phyloP scores from a whole-genome alignment of 352 stramenopile species.

The Globisporangium middletonii region DNA sequence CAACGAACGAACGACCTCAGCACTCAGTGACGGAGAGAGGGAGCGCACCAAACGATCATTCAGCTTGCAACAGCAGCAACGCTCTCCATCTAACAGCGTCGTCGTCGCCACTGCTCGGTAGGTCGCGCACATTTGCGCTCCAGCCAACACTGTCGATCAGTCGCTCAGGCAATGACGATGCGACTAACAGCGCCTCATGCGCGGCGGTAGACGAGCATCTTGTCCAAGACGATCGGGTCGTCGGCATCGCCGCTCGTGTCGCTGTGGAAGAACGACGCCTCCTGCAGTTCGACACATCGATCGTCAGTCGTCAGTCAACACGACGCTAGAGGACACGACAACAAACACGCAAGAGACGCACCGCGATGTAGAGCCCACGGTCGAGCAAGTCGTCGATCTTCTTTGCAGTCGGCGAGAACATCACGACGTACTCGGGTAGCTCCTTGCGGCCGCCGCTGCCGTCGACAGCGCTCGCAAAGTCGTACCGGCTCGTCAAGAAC shows the following conservation, averaged over 20 bases:
- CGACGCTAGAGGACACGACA: background rate
- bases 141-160: background rate
- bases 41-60: no score
- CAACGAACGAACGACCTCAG: background rate
- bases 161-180: background rate
- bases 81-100: no score
- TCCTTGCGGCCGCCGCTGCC: conserved; percentile 17
- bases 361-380: conserved; percentile 39
- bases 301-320: background rate
- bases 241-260: conserved; percentile 69
- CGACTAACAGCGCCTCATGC: conserved; percentile 8
- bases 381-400: conserved; percentile 46
- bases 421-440: conserved; percentile 60
- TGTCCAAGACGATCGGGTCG: conserved; percentile 39
- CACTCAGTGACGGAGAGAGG: background rate
- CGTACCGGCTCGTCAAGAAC: conserved; percentile 54
- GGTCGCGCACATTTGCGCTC: background rate
- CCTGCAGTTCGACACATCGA: conserved; percentile 16
- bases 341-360: conserved; percentile 14
- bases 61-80: no score
- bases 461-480: conserved; percentile 20
- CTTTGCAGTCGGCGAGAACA: conserved; percentile 46
- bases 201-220: conserved; percentile 66
- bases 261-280: conserved; percentile 58
- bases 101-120: no score